These are phyloP conservation scores for Pluteus cervinus DNA, from an alignment of 768 basidiomycete genomes.

Conservation along the genomic window DNA sequence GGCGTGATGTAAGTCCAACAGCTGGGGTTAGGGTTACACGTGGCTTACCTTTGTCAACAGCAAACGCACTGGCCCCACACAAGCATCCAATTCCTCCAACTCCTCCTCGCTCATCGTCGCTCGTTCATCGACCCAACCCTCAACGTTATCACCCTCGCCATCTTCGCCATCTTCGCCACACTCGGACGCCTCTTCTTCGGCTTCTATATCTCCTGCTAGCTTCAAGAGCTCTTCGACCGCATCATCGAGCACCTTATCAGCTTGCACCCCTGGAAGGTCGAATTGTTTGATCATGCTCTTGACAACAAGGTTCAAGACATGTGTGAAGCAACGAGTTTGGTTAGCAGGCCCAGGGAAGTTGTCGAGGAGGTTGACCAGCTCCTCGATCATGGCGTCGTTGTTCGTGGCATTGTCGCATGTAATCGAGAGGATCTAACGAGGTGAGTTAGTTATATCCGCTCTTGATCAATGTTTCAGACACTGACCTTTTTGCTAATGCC, in stretches of 20 bases:
- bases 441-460: slow-evolving; percentile 3
- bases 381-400: slow-evolving; percentile 28
- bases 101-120: slow-evolving; percentile 6
- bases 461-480: slow-evolving; percentile 2
- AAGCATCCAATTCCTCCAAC: slow-evolving; percentile 2
- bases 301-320: background rate
- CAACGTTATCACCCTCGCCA: slow-evolving; percentile 11
- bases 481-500: slow-evolving; percentile 26
- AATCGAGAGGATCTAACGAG: slow-evolving; percentile 20
- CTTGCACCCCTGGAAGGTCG: background rate
- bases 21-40: no score
- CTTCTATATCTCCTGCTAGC: slow-evolving; percentile 6
- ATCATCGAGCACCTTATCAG: background rate
- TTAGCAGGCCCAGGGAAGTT: no score
- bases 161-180: slow-evolving; percentile 15
- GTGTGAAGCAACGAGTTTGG: slow-evolving; percentile 1
- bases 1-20: no score
- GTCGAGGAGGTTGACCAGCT: slow-evolving; percentile 12
- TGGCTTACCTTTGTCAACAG: slow-evolving; percentile 20
- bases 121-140: slow-evolving; percentile 8
- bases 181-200: slow-evolving; percentile 11
- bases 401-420: slow-evolving; percentile 27
- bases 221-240: background rate
- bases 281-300: slow-evolving; percentile 1
- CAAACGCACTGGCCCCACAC: slow-evolving; percentile 12